Conservation (phyloP, 371 early-diverging fungal species). For the Conidiobolus incongruus region DNA sequence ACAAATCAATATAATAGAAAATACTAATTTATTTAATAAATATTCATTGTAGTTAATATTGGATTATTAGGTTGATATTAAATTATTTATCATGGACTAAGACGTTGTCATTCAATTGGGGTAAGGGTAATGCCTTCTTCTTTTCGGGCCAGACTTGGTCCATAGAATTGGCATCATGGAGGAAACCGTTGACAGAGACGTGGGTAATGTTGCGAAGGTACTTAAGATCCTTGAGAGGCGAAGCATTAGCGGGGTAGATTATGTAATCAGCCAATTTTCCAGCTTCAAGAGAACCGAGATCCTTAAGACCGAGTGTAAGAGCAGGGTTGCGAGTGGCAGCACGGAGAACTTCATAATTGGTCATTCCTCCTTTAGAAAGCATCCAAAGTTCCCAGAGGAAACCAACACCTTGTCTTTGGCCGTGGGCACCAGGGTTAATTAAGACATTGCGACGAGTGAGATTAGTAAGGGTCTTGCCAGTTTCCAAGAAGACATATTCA, state of each 20-base stretch:
- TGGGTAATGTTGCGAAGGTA: not conserved
- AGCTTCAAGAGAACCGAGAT: not conserved
- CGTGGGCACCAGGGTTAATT: not conserved
- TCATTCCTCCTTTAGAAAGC: too few relatives aligned
- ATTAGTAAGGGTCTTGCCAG: not conserved
- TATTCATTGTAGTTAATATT: too few relatives aligned
- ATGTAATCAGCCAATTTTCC: not conserved
- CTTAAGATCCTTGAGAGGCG: not conserved
- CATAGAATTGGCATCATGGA: not conserved
- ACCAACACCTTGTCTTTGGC: not conserved
- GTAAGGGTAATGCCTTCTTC: not conserved
- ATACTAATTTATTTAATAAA: too few relatives aligned
- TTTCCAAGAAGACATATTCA: not conserved
- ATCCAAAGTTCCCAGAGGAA: constrained; percentile 1
- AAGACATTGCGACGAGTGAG: not conserved
- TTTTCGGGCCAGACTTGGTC: not conserved
- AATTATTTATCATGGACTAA: not conserved
- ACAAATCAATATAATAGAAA: too few relatives aligned
- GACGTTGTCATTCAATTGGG: not conserved
- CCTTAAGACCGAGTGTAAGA: not conserved
- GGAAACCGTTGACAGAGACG: not conserved
- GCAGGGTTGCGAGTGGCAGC: constrained; percentile 1
- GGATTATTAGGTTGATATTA: too few relatives aligned
- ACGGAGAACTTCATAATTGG: not conserved
- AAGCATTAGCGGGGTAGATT: not conserved